These are phyloP conservation scores for Leccinum subgranulosum DNA, from an alignment of 768 basidiomycete species.

Conservation along the genomic window DNA sequence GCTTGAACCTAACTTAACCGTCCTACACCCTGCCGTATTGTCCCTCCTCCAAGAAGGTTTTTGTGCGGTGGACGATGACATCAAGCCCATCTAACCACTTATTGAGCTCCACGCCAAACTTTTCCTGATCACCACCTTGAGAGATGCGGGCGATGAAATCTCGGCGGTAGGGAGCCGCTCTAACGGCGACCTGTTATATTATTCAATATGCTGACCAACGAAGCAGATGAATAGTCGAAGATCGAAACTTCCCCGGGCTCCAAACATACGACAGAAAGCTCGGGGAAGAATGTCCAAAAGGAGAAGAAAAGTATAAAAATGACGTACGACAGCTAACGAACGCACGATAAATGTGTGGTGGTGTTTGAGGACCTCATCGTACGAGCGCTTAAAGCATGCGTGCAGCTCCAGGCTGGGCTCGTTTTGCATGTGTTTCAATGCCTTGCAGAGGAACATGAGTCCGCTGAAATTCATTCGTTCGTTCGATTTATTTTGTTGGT, in stretches of 20 bases:
- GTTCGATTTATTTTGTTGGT: background rate
- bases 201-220: background rate
- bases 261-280: background rate
- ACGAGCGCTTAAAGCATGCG: conserved; percentile 67
- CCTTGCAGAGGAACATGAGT: conserved; percentile 63
- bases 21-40: conserved; percentile 53
- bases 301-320: background rate
- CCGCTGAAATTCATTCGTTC: conserved; percentile 41
- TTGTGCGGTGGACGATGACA: conserved; percentile 47
- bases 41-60: conserved; percentile 54
- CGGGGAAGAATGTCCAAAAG: background rate
- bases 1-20: conserved; percentile 12
- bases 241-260: background rate
- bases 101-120: conserved; percentile 52
- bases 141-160: conserved; percentile 63
- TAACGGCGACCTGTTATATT: conserved; percentile 49
- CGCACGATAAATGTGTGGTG: conserved; percentile 69
- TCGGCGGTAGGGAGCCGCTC: conserved; percentile 57
- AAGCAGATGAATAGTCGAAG: background rate
- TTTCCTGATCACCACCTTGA: conserved; percentile 60
- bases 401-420: conserved; percentile 54
- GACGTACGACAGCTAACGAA: conserved; percentile 37
- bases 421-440: conserved; percentile 61
- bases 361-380: conserved; percentile 62
- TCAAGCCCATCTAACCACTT: conserved; percentile 68